Base-by-base conservation (phyloP, 805 yeast genomes). In the Barnettozyma californica region DNA sequence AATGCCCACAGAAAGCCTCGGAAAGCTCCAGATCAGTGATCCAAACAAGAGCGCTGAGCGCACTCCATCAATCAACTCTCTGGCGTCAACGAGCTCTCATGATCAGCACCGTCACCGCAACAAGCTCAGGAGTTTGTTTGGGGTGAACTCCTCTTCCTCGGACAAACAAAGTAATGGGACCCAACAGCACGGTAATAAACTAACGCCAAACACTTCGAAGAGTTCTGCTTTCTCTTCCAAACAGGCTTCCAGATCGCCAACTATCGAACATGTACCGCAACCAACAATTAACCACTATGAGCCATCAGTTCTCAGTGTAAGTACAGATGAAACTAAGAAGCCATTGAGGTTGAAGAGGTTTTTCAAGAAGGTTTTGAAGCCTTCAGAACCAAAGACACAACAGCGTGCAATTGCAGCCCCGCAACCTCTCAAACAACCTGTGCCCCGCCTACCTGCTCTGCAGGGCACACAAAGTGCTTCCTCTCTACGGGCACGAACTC, bases 301-400 rank as follows among this genome's bases (percentile, higher is more conserved):
- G n/a, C 36, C 37, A 6, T 41, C 44, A 9, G 27, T 29, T 37
- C 23, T 20, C 5, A 44, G 44, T 16, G 45, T 14, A 5, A 37
- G 27, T 36, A 38, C 29, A 23, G 53, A 47, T 16, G 43, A 42
- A 2, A 31, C 42, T 40, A 56, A 53, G 48, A 57, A 51, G 40
- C 61, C 68, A 10, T 38, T 61, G 25, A 56, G 59, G 45, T 62
- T 80, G 56, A 76, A 69, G 54, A 61, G 84, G 47, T 80, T 78
- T 59, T 73, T 80, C 62, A 77, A 78, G 58, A 78, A 76, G 52
- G 63, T 75, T 14, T 49, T 51, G 19, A 55, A 53, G 25, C 31
- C 45, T 35, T 50, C 55, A 4, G 53, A 56, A 9, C 34, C 45
- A 16, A 19, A 26, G 11, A 11, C 43, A 38, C 37, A 19, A 25